Evolutionary conservation across 2,329 filamentous ascomycete species (phyloP).

Genomic region (Neonectria neomacrospora): DNA sequence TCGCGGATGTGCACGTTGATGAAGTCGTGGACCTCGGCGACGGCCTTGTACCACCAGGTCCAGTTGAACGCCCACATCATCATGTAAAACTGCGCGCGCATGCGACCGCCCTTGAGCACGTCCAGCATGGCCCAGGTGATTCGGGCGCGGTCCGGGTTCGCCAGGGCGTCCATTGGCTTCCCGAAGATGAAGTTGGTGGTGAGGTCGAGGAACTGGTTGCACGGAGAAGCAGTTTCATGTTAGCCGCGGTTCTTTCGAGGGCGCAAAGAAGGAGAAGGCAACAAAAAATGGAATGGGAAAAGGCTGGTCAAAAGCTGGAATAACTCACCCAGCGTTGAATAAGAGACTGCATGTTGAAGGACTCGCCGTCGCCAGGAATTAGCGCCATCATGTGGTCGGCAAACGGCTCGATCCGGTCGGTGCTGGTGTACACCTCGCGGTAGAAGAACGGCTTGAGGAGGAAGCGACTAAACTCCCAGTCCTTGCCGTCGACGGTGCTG

Average conservation of each 20-base stretch:
- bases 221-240: neutral
- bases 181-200: constrained; percentile 34
- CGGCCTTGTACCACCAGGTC: constrained; percentile 33
- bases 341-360: constrained; percentile 32
- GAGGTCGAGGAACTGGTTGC: constrained; percentile 31
- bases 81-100: constrained; percentile 29
- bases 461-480: constrained; percentile 35
- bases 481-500: constrained; percentile 32
- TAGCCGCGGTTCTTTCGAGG: neutral
- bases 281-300: too few relatives aligned
- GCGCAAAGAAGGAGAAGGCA: neutral
- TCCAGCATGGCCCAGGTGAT: constrained; percentile 34
- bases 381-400: constrained; percentile 25
- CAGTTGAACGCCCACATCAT: constrained; percentile 36
- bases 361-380: constrained; percentile 30
- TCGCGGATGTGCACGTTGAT: constrained; percentile 30
- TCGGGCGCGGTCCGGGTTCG: constrained; percentile 25
- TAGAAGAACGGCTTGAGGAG: constrained; percentile 39
- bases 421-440: constrained; percentile 35
- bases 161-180: constrained; percentile 29
- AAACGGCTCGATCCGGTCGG: constrained; percentile 33
- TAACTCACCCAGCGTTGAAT: constrained; percentile 31
- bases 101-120: constrained; percentile 28
- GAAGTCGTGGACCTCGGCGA: constrained; percentile 29
- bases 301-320: neutral